phyloP scores from a whole-genome alignment of 768 basidiomycete genomes.

The Lentinula sp. region DNA sequence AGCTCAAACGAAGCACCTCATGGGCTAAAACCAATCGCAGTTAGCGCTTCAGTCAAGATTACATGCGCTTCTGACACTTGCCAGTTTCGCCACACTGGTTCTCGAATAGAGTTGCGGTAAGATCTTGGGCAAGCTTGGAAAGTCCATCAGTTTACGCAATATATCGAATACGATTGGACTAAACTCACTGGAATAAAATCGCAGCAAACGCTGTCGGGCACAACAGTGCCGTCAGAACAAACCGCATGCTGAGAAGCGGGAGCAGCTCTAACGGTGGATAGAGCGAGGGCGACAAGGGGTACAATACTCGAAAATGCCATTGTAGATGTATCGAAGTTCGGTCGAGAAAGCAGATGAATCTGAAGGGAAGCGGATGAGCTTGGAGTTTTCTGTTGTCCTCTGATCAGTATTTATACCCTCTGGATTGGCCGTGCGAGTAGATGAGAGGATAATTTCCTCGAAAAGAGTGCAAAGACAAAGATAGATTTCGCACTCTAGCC shows the following conservation, averaged over 20 bases:
- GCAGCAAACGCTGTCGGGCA: neutral
- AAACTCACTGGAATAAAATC: slow-evolving; percentile 3
- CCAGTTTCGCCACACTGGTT: slow-evolving; percentile 24
- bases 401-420: neutral
- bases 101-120: slow-evolving; percentile 27
- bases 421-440: neutral
- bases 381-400: neutral
- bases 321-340: slow-evolving; percentile 15
- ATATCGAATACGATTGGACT: neutral
- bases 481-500: neutral
- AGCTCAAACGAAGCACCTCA: slow-evolving; percentile 21
- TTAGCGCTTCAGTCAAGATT: neutral
- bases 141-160: neutral
- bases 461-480: neutral
- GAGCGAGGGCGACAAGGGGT: neutral
- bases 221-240: slow-evolving; percentile 3
- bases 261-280: neutral
- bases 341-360: neutral
- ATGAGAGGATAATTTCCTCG: neutral
- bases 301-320: neutral
- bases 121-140: slow-evolving; percentile 12
- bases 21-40: slow-evolving; percentile 15
- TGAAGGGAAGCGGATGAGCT: neutral
- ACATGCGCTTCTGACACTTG: neutral
- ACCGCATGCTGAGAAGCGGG: neutral